These are phyloP conservation scores for Trichoderma koningiopsis DNA, from an alignment of 2,329 filamentous ascomycete species.

Conservation along the genomic window DNA sequence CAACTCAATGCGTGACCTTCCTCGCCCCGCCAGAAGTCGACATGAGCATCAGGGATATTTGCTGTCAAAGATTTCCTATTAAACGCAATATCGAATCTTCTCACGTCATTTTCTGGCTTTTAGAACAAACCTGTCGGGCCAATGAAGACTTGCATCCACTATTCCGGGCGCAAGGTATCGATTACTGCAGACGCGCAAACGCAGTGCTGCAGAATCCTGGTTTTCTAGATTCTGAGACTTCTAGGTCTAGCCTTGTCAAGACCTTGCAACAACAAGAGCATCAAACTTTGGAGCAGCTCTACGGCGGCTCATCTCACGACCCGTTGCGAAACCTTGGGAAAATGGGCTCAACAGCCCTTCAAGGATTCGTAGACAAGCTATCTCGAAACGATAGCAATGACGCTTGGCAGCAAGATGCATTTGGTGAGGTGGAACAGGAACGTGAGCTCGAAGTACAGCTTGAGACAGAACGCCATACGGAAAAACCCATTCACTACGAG, in stretches of 20 bases:
- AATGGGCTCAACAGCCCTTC: neutral
- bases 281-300: slow-evolving; percentile 60
- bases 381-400: neutral
- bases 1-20: slow-evolving; percentile 58
- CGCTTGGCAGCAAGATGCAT: slow-evolving; percentile 42
- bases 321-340: neutral
- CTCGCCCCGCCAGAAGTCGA: slow-evolving; percentile 63
- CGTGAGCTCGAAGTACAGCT: slow-evolving; percentile 62
- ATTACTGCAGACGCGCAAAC: slow-evolving; percentile 61
- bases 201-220: slow-evolving; percentile 47
- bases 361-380: neutral
- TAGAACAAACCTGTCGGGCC: slow-evolving; percentile 62
- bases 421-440: slow-evolving; percentile 64
- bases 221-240: slow-evolving; percentile 40
- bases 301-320: slow-evolving; percentile 41
- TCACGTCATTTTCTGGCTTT: slow-evolving; percentile 56
- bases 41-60: slow-evolving; percentile 57
- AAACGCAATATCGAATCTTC: slow-evolving; percentile 25
- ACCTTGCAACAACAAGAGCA: slow-evolving; percentile 51
- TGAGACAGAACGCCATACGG: slow-evolving; percentile 57
- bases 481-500: slow-evolving; percentile 47
- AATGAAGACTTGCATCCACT: slow-evolving; percentile 62
- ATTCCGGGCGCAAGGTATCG: slow-evolving; percentile 60
- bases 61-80: neutral
- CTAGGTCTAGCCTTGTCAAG: slow-evolving; percentile 39